Evolutionary conservation across 2,329 filamentous ascomycete species (phyloP), one percentile per base, ranked within the genome.

Genomic region (Cladophialophora immunda): DNA sequence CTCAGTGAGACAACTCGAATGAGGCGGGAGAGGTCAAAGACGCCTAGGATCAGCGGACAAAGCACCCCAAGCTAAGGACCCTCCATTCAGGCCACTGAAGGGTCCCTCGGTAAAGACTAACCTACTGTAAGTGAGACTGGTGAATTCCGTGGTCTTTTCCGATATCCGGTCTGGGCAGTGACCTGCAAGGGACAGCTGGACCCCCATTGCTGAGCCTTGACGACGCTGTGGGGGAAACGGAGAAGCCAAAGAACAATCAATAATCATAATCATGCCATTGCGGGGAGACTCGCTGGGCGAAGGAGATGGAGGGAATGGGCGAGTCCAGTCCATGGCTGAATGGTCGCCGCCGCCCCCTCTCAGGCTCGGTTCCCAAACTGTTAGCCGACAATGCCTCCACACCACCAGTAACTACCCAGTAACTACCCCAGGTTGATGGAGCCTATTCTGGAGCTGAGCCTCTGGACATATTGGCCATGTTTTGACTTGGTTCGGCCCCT

Each of bases 331-430:
- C 32, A 34, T 11, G n/a, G n/a, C n/a, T n/a, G 7, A 34, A 34
- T 34, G 38, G 38, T 41, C 38, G 38, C 17, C 38, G 38, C 38
- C 17, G 38, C 17, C 38, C 32, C 38, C 38, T 41, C 38, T 41
- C 38, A 41, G 17, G 38, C 5, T 41, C 17, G 17, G 38, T 17
- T 41, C 17, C 38, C 38, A 41, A n/a, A n/a, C 38, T 41, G 38
- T 41, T 41, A 41, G 38, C 38, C 38, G 38, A 41, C 38, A 17
- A 41, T 41, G 38, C 38, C 38, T 41, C 38, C 38, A 41, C 38
- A 41, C 38, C 38, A 41, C 38, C 38, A n/a, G 38, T 41, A n/a
- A 19, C 38, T 41, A 41, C 17, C 38, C 38, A n/a, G 38, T 41
- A n/a, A 19, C 38, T 41, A 41, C 17, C 17, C 32, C 38, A 41